phyloP scores from a whole-genome alignment of 2,329 filamentous ascomycete genomes.

The Diaporthe capsici region DNA sequence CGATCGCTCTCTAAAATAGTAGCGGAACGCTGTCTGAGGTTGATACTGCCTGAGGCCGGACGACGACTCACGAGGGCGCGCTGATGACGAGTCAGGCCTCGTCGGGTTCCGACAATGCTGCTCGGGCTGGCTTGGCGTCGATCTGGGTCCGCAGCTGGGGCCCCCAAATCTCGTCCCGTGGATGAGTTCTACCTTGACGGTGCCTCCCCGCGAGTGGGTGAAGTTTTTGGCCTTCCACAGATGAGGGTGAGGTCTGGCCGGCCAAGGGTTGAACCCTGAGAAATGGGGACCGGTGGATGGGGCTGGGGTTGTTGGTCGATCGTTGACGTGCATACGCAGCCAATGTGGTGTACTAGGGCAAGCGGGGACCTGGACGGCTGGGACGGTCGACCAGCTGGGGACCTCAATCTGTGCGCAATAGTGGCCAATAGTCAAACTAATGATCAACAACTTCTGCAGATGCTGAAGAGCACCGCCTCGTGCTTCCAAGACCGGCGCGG shows the following conservation, averaged over 20 bases:
- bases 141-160: conserved; percentile 21
- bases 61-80: conserved; percentile 24
- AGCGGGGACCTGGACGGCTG: background rate
- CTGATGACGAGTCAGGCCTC: conserved; percentile 27
- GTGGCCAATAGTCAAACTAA: conserved; percentile 5
- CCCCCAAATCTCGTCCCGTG: conserved; percentile 10
- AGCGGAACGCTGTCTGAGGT: conserved; percentile 29
- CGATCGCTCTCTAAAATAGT: conserved; percentile 27
- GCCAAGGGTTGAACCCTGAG: conserved; percentile 23
- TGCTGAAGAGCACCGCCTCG: conserved; percentile 22
- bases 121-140: conserved; percentile 14
- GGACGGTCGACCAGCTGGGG: background rate
- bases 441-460: conserved; percentile 16
- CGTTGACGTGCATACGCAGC: conserved; percentile 20
- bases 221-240: background rate
- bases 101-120: conserved; percentile 12
- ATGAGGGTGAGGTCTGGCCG: background rate
- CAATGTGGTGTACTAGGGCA: background rate
- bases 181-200: background rate
- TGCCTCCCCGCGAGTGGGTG: background rate
- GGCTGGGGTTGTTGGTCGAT: background rate
- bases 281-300: background rate
- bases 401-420: background rate
- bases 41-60: conserved; percentile 6
- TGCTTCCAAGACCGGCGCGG: conserved; percentile 27